Evolutionary conservation across 192 early-diverging fungal genomes (phyloP).

Genomic region (Coemansia erecta): DNA sequence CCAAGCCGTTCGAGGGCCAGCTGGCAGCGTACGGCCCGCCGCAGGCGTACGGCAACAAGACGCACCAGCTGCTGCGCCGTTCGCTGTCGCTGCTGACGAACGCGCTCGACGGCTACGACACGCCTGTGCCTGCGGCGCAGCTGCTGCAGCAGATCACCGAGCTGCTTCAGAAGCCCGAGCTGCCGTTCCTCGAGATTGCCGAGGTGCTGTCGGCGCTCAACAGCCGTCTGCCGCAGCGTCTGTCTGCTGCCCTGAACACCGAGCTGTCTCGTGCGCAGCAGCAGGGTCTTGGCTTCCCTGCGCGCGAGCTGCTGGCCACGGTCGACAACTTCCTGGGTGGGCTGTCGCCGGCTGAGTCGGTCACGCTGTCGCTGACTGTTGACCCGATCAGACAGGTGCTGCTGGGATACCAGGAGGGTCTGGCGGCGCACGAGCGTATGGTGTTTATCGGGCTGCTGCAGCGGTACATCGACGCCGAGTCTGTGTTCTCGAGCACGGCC

Average conservation of each 20-base stretch:
- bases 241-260: constrained; percentile 55
- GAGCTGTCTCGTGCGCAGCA: constrained; percentile 49
- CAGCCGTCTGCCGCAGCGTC: constrained; percentile 78
- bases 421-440: constrained; percentile 71
- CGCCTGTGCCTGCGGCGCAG: constrained; percentile 52
- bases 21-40: constrained; percentile 71
- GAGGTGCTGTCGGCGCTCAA: constrained; percentile 77
- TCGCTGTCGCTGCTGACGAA: constrained; percentile 64
- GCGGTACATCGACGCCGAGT: constrained; percentile 83
- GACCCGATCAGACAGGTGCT: constrained; percentile 68
- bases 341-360: constrained; percentile 64
- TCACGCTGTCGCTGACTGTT: constrained; percentile 60
- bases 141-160: constrained; percentile 72
- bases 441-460: constrained; percentile 76
- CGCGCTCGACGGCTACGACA: constrained; percentile 82
- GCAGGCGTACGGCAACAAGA: constrained; percentile 81
- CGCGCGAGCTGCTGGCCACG: constrained; percentile 61
- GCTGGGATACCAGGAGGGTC: constrained; percentile 67
- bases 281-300: constrained; percentile 62
- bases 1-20: constrained; percentile 79
- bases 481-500: constrained; percentile 68
- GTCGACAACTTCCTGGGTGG: constrained; percentile 58
- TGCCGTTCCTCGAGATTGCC: constrained; percentile 82
- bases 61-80: constrained; percentile 77
- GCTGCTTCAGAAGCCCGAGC: constrained; percentile 68